phyloP scores from a whole-genome alignment of 257 asterid genomes.

The Solanum medicagineum region DNA sequence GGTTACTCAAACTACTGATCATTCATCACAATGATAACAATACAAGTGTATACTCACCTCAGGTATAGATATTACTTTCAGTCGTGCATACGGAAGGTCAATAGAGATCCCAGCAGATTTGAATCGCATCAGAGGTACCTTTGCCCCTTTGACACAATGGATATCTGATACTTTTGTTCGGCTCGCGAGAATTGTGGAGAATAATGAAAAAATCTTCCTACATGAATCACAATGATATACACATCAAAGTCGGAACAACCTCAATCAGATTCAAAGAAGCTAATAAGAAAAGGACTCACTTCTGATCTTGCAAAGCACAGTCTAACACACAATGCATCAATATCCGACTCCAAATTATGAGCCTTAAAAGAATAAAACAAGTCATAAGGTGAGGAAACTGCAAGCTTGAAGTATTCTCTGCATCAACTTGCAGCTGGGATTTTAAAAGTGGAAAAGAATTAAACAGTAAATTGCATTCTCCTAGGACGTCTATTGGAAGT shows the following conservation, averaged over 20 bases:
- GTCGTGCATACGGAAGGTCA: conserved; percentile 44
- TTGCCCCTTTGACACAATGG: conserved; percentile 29
- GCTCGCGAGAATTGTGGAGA: conserved; percentile 31
- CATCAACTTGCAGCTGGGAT: neutral
- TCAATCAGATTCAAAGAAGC: neutral
- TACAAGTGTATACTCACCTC: conserved; percentile 19
- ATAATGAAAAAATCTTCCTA: conserved; percentile 44
- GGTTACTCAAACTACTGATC: neutral
- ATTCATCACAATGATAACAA: neutral
- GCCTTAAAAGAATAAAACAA: conserved; percentile 16
- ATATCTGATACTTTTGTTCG: neutral
- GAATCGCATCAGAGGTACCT: conserved; percentile 49
- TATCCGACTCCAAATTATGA: conserved; percentile 33
- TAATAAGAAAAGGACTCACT: conserved; percentile 16
- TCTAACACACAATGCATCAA: conserved; percentile 46
- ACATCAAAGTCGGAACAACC: neutral
- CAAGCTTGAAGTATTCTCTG: neutral
- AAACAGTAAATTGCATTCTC: neutral
- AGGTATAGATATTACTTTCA: conserved; percentile 31
- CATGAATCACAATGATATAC: neutral
- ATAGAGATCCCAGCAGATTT: conserved; percentile 36
- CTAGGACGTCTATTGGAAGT: neutral
- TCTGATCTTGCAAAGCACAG: conserved; percentile 43
- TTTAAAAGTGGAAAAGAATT: neutral
- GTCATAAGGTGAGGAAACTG: neutral